Evolutionary conservation across 768 basidiomycete genomes (phyloP).

Genomic region (Epithele typhae): DNA sequence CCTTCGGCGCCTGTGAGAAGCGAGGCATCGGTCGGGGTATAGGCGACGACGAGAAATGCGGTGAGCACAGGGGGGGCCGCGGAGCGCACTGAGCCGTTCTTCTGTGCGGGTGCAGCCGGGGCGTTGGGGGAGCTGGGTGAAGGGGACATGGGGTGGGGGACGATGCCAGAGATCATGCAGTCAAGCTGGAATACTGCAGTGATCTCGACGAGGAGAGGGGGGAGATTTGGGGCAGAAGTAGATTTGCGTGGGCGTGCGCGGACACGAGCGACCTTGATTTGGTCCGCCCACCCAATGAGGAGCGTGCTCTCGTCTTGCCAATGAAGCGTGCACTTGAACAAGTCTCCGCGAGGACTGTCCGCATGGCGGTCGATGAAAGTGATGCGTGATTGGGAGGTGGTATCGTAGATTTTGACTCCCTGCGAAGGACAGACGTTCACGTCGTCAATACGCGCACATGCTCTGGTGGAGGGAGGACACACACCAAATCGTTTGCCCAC

Average conservation of each 20-base stretch:
- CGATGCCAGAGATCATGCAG: slow-evolving; percentile 91
- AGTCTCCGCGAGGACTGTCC: slow-evolving; percentile 85
- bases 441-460: background rate
- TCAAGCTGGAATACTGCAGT: slow-evolving; percentile 91
- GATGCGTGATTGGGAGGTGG: slow-evolving; percentile 67
- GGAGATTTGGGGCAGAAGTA: slow-evolving; percentile 40
- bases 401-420: slow-evolving; percentile 96
- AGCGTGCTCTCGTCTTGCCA: slow-evolving; percentile 94
- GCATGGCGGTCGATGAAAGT: slow-evolving; percentile 80
- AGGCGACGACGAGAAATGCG: slow-evolving; percentile 85
- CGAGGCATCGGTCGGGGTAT: slow-evolving; percentile 73
- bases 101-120: background rate
- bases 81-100: slow-evolving; percentile 20
- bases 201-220: slow-evolving; percentile 77
- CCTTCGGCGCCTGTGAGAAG: slow-evolving; percentile 54
- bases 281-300: slow-evolving; percentile 90
- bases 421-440: slow-evolving; percentile 23
- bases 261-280: slow-evolving; percentile 85
- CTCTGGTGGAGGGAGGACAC: slow-evolving; percentile 24
- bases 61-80: slow-evolving; percentile 38
- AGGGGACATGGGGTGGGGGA: slow-evolving; percentile 57
- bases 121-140: background rate
- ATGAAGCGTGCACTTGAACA: slow-evolving; percentile 87
- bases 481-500: slow-evolving; percentile 91
- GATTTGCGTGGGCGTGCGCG: slow-evolving; percentile 52